Base-by-base conservation (phyloP, 352 stramenopile species). In the Globisporangium solare region DNA sequence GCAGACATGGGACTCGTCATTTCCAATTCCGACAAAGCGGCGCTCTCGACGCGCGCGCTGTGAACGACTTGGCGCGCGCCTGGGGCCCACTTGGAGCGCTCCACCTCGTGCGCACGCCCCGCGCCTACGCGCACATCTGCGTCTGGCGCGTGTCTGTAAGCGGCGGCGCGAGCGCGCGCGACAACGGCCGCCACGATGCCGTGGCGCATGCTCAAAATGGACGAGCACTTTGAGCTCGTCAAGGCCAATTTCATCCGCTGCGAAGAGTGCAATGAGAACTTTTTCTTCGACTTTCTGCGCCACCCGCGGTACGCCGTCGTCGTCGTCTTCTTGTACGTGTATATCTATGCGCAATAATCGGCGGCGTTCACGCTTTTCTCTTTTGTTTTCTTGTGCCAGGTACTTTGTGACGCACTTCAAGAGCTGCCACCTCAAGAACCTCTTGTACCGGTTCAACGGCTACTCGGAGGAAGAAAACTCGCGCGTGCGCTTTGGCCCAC, bases 321-420 rank as follows among this genome's bases (percentile, higher is more conserved):
- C 5, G 15, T 10, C n/a, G n/a, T n/a, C n/a, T n/a, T n/a, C n/a
- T n/a, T n/a, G n/a, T n/a, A n/a, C n/a, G n/a, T 35, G 5, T 35
- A 10, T 35, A 35, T 35, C 6, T 35, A 35, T 35, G 27, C 27
- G 27, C 5, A 35, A 6, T 35, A 11, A 10, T 35, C 5, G 2
- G 24, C 24, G 24, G 24, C 42, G 20, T 52, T 17, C 2, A n/a
- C 8, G 18, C 31, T 17, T 43, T 27, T 47, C 3, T 39, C 13
- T 57, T 42, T 24, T 13, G 35, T 56, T 31, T 6, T 59, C 32
- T 32, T 41, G 0, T 3, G 8, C 17, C 20, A 89, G 79, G 5
- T 91, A 91, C 52, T 91, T 91, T 68, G 81, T 91, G 49, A 74
- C 81, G 54, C 81, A 91, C 51, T 89, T 91, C 58, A 91, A 91